Conservation (phyloP, 306 rosid genomes). For the Macrotyloma uniflorum region DNA sequence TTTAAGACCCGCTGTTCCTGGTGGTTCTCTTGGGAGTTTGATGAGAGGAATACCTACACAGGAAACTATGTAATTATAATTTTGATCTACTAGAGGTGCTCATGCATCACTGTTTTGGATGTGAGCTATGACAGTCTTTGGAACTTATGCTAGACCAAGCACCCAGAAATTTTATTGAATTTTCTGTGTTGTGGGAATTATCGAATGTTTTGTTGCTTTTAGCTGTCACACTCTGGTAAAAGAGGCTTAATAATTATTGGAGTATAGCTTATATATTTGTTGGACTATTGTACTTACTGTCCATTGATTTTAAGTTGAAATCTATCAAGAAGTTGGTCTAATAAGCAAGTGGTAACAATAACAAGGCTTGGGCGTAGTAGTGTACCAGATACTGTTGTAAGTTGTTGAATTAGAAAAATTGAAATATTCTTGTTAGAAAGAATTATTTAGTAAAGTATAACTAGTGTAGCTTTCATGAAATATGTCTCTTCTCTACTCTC, state of each 20-base stretch:
- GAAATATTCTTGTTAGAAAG: not conserved
- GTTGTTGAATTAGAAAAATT: not conserved
- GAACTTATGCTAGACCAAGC: not conserved
- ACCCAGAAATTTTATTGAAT: not conserved
- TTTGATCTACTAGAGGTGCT: not conserved
- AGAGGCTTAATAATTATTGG: not conserved
- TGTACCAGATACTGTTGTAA: not conserved
- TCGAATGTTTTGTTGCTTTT: not conserved
- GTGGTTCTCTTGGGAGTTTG: constrained; percentile 35
- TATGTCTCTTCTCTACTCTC: not conserved
- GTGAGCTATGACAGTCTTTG: not conserved
- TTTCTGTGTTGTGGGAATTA: not conserved
- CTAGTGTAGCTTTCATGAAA: not conserved
- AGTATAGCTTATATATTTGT: no score
- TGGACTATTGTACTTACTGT: no score
- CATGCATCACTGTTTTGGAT: not conserved
- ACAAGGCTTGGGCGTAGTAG: not conserved
- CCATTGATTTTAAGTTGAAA: no score
- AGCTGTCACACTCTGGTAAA: not conserved
- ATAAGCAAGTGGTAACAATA: not conserved
- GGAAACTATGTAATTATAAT: constrained; percentile 12
- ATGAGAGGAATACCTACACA: constrained; percentile 21
- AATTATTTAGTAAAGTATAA: not conserved
- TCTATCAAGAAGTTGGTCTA: not conserved
- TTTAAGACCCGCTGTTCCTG: not conserved